phyloP scores from a whole-genome alignment of 371 early-diverging fungal species.

The Mucor sp. region DNA sequence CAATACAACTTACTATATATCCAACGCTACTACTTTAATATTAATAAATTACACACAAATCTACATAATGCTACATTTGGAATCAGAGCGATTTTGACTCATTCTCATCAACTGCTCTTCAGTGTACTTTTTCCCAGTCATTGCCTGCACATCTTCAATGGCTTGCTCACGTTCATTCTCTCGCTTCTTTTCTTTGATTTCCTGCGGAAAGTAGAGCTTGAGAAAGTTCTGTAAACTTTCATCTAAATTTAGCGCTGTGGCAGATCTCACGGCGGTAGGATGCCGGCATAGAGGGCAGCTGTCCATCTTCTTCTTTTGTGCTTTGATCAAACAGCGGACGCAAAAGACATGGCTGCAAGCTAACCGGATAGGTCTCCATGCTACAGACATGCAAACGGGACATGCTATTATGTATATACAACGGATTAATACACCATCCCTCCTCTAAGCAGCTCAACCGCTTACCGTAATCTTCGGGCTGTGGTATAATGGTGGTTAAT shows the following conservation, averaged over 20 bases:
- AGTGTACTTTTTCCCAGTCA: slow-evolving; percentile 52
- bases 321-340: slow-evolving; percentile 75
- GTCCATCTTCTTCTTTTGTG: slow-evolving; percentile 59
- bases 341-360: slow-evolving; percentile 75
- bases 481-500: slow-evolving; percentile 69
- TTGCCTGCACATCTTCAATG: slow-evolving; percentile 59
- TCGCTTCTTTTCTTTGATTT: slow-evolving; percentile 68
- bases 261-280: slow-evolving; percentile 55
- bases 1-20: background rate
- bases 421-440: background rate
- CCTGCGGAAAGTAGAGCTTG: slow-evolving; percentile 72
- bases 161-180: slow-evolving; percentile 71
- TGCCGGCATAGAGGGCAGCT: slow-evolving; percentile 77
- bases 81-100: slow-evolving; percentile 20
- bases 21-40: background rate
- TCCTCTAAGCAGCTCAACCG: background rate
- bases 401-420: slow-evolving; percentile 35
- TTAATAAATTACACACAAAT: slow-evolving; percentile 11
- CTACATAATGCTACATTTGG: slow-evolving; percentile 47
- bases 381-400: slow-evolving; percentile 52
- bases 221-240: slow-evolving; percentile 65
- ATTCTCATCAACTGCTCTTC: slow-evolving; percentile 41
- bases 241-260: slow-evolving; percentile 64
- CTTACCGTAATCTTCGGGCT: slow-evolving; percentile 75
- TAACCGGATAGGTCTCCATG: slow-evolving; percentile 78